Conservation (phyloP, 1,284 basidiomycete species). For the Hypsizygus ulmarius region DNA sequence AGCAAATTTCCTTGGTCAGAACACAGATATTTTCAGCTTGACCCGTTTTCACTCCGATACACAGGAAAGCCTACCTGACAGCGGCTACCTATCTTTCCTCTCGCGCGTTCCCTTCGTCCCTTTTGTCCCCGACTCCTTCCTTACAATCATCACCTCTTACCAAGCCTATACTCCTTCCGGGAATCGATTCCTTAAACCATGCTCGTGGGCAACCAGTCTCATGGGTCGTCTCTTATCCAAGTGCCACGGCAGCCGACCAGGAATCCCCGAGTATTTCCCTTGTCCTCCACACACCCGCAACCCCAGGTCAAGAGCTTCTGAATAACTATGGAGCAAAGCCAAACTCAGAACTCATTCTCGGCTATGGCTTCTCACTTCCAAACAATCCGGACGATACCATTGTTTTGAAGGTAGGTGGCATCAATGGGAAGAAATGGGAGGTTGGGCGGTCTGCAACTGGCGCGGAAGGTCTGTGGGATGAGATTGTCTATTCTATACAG, state of each 20-base stretch:
- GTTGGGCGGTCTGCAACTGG: slow-evolving; percentile 57
- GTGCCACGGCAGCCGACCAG: slow-evolving; percentile 15
- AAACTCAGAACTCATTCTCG: slow-evolving; percentile 83
- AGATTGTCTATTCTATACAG: slow-evolving; percentile 46
- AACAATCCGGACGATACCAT: slow-evolving; percentile 84
- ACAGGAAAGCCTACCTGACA: slow-evolving; percentile 69
- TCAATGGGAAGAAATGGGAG: slow-evolving; percentile 50
- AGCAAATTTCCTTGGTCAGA: slow-evolving; percentile 66
- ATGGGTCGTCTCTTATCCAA: slow-evolving; percentile 62
- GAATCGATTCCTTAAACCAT: slow-evolving; percentile 84
- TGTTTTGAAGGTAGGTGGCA: slow-evolving; percentile 69
- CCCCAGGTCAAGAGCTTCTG: slow-evolving; percentile 62
- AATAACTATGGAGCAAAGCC: slow-evolving; percentile 89
- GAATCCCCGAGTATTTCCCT: slow-evolving; percentile 35
- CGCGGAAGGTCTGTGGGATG: slow-evolving; percentile 59
- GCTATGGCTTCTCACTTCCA: slow-evolving; percentile 81
- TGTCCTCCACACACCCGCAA: slow-evolving; percentile 45
- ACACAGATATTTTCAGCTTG: slow-evolving; percentile 1
- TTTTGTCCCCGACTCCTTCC: slow-evolving; percentile 60
- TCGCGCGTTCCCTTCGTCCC: slow-evolving; percentile 82
- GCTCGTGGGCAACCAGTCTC: slow-evolving; percentile 69
- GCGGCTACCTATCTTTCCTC: slow-evolving; percentile 80
- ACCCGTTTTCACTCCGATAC: slow-evolving; percentile 9
- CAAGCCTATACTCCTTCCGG: slow-evolving; percentile 80
- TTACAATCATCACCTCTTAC: slow-evolving; percentile 50